Conservation (phyloP, 495 filamentous ascomycete species). For the Neurospora discreta region DNA sequence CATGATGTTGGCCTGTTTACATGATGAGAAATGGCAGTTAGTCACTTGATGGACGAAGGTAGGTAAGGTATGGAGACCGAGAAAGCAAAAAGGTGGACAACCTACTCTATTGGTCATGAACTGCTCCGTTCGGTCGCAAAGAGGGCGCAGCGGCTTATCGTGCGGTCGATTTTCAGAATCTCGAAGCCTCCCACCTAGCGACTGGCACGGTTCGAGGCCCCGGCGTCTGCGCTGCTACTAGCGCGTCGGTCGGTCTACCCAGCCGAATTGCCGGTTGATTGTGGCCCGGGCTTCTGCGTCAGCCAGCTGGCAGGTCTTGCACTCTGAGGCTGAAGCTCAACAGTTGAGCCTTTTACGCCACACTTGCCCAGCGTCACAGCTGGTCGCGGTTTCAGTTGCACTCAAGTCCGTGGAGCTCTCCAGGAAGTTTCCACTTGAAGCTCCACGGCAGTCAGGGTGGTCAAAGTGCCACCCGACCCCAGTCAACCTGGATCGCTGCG, state of each 20-base stretch:
- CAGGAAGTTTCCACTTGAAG: neutral
- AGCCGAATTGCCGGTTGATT: neutral
- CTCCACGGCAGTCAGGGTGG: neutral
- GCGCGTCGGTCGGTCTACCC: neutral
- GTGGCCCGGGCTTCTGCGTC: neutral
- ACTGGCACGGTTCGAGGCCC: neutral
- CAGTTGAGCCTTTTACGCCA: neutral
- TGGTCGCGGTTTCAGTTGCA: neutral
- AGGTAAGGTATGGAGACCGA: neutral
- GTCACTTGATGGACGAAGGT: neutral
- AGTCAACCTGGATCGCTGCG: neutral
- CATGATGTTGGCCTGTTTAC: constrained; percentile 12
- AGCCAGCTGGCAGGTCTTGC: neutral
- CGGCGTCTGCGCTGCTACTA: neutral
- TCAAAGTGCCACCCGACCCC: neutral
- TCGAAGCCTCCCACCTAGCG: neutral
- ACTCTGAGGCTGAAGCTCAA: neutral
- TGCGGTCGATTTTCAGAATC: neutral
- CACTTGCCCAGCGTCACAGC: neutral
- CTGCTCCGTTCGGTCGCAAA: neutral
- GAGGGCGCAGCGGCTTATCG: neutral
- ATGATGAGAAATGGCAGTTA: neutral
- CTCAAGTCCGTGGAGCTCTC: neutral
- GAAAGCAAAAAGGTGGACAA: neutral
- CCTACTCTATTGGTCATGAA: constrained; percentile 12